Base-by-base conservation (phyloP, 2,329 filamentous ascomycete species). In the Balansia obtecta region DNA sequence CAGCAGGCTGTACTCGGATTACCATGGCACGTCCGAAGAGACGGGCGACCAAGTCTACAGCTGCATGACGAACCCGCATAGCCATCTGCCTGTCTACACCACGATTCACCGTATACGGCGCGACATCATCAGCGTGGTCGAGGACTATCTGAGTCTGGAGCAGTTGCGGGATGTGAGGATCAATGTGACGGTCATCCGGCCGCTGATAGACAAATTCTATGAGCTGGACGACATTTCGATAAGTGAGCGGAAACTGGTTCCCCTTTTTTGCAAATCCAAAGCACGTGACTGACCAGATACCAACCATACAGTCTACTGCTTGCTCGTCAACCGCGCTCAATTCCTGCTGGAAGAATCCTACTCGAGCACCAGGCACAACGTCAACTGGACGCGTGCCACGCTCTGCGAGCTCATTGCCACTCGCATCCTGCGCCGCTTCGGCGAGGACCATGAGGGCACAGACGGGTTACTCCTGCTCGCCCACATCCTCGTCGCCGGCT, bases 191-290 rank as follows among this genome's bases (percentile, higher is more conserved):
- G 83, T 93, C 43, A 82, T 93, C 18, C 79, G 88, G 52, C 88
- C 88, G 1, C 69, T 93, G 27, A 86, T 93, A n/a, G 86, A 93
- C 63, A 85, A 87, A 62, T 76, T 91, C 9, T 93, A 88, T 62
- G 82, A 86, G 58, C 75, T 83, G 52, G 77, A 87, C 52, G 88
- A 93, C 68, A 82, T 90, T 39, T 91, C 86, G 1, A 82, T 90
- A 50, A 76, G 82, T 84, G 68, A 55, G n/a, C n/a, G n/a, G n/a
- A n/a, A n/a, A n/a, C n/a, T n/a, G n/a, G n/a, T n/a, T 34, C 16
- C 10, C 6, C 41, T 8, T 30, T 27, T n/a, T 4, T 6, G 34
- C 11, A 37, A 15, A 10, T 37, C 2, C 15, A 15, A 37, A 37
- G 15, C 34, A 41, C 12, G 27, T 15, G 16, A 33, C 16, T 32